A percentile compares a stretch with the other conserved stretches of the same genome.
Conservation (phyloP, 176 grass and related monocot species). For the Areca catechu region DNA sequence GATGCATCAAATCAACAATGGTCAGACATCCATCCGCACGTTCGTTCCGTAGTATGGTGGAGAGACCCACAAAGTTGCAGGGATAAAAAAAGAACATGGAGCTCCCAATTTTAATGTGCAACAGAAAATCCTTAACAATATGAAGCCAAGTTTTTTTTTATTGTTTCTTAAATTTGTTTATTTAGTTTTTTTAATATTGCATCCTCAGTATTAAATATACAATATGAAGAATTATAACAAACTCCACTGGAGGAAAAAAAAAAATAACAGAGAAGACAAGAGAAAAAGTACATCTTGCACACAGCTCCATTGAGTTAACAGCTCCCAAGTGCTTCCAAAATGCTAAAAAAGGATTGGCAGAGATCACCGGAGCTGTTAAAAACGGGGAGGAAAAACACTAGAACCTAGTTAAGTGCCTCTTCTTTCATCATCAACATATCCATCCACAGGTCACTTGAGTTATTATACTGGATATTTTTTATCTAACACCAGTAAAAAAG, state of each 20-base stretch:
- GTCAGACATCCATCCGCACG: too few relatives aligned
- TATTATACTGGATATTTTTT: conserved; percentile 3
- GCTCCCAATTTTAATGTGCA: too few relatives aligned
- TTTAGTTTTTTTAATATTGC: too few relatives aligned
- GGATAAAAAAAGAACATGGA: too few relatives aligned
- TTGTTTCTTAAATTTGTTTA: too few relatives aligned
- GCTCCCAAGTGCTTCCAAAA: conserved; percentile 46
- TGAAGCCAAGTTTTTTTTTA: too few relatives aligned
- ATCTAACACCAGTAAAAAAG: conserved; percentile 31
- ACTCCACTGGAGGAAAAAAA: conserved; percentile 29
- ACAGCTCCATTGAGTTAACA: conserved; percentile 58
- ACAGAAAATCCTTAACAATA: too few relatives aligned
- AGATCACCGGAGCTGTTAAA: conserved; percentile 53
- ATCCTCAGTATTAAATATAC: too few relatives aligned
- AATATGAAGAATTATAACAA: neutral
- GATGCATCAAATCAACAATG: too few relatives aligned
- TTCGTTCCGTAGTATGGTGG: too few relatives aligned
- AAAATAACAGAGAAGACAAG: conserved; percentile 15
- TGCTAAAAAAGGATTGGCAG: conserved; percentile 24
- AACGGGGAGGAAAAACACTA: conserved; percentile 56
- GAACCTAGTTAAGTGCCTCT: conserved; percentile 20
- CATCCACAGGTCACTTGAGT: neutral
- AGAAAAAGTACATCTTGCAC: conserved; percentile 26
- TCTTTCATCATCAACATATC: conserved; percentile 11
- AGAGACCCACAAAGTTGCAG: too few relatives aligned